A percentile compares a stretch with the other conserved stretches of the same genome.
Evolutionary conservation across 129 eudicot species (phyloP).

Genomic region (Chrysanthemum lavandulifolium): DNA sequence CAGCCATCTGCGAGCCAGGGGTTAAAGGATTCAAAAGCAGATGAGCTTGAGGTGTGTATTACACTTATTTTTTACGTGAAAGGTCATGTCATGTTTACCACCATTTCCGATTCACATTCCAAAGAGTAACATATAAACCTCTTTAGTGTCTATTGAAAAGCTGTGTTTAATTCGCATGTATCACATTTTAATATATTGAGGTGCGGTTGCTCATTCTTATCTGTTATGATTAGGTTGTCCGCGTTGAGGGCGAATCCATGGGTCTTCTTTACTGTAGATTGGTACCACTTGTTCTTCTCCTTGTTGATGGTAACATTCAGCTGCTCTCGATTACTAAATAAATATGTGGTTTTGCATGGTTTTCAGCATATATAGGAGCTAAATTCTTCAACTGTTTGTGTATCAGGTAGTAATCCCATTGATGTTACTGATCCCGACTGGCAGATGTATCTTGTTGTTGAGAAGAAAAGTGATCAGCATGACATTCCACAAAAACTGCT

Average conservation of each 20-base stretch:
- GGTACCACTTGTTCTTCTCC: conserved; percentile 94
- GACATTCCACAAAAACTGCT: conserved; percentile 44
- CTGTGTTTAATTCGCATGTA: too few relatives aligned
- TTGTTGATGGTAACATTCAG: conserved; percentile 72
- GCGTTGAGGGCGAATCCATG: conserved; percentile 52
- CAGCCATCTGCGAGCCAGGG: conserved; percentile 27
- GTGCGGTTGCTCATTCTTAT: conserved; percentile 12
- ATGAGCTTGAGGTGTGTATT: conserved; percentile 54
- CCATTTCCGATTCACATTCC: not conserved
- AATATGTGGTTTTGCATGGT: conserved; percentile 2
- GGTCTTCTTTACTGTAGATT: conserved; percentile 84
- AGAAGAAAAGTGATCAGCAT: conserved; percentile 39
- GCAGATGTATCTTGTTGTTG: conserved; percentile 72
- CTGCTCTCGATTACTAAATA: conserved; percentile 18
- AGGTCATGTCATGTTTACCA: conserved; percentile 1
- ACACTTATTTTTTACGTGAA: not conserved
- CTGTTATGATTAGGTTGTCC: conserved; percentile 55
- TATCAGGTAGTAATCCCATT: conserved; percentile 94
- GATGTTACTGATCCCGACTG: conserved; percentile 91
- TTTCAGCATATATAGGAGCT: not conserved
- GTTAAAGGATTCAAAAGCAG: conserved; percentile 33
- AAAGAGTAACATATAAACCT: not conserved
- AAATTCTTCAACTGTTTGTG: conserved; percentile 16
- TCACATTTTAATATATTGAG: not conserved
- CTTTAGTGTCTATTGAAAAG: not conserved